Evolutionary conservation across 129 eudicot genomes (phyloP).

Genomic region (carrot (Daucus carota)): DNA sequence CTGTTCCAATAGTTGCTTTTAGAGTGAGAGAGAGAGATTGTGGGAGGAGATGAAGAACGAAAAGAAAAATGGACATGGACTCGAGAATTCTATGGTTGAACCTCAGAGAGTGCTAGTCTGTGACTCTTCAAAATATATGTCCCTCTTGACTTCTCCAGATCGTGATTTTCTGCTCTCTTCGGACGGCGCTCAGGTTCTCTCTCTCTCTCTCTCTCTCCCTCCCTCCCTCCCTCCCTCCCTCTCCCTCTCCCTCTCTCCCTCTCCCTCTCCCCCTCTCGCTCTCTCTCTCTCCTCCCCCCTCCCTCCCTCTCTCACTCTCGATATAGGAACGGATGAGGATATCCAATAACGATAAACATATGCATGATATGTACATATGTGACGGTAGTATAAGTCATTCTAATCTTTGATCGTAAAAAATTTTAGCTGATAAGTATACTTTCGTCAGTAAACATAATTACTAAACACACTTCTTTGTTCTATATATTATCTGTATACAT

Average conservation of each 20-base stretch:
- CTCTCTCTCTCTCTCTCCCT: neutral
- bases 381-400: no score
- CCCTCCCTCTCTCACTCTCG: no score
- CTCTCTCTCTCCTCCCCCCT: no score
- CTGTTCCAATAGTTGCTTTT: neutral
- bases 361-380: no score
- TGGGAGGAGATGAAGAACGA: conserved; percentile 4
- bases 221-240: neutral
- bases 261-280: neutral
- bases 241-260: neutral
- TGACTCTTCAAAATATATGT: conserved; percentile 14
- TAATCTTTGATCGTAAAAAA: neutral
- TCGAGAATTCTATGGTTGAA: neutral
- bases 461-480: neutral
- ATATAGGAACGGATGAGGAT: no score
- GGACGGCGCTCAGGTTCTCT: conserved; percentile 49
- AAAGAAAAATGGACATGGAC: neutral
- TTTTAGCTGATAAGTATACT: neutral
- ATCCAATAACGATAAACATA: no score
- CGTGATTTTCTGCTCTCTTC: conserved; percentile 66
- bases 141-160: conserved; percentile 44
- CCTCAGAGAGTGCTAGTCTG: neutral
- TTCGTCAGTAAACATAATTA: neutral
- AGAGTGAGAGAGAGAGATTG: neutral
- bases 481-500: no score